These are phyloP conservation scores for Rosellinia necatrix DNA, from an alignment of 2,329 filamentous ascomycete species.

Conservation along the genomic window DNA sequence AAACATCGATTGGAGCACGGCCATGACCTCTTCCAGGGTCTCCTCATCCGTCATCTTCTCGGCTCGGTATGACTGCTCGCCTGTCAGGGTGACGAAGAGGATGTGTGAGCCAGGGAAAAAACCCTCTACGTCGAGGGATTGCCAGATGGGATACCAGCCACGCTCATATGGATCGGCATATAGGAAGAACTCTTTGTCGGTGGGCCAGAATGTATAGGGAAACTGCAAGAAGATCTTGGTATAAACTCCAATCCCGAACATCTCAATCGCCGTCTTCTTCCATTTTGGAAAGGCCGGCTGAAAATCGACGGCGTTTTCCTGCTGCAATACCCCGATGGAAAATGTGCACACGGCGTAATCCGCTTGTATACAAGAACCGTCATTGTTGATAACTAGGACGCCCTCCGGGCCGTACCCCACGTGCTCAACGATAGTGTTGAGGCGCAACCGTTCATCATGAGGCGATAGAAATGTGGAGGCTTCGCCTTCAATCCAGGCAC, in stretches of 20 bases:
- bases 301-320: not conserved
- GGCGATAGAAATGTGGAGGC: not conserved
- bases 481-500: conserved; percentile 2
- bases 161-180: conserved; percentile 1
- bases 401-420: not conserved
- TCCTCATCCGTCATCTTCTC: conserved; percentile 1
- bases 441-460: not conserved
- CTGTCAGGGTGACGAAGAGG: not conserved
- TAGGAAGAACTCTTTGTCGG: not conserved
- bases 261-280: conserved; percentile 5
- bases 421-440: not conserved
- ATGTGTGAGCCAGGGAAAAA: conserved; percentile 5
- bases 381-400: not conserved
- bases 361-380: not conserved
- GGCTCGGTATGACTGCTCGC: not conserved
- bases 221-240: conserved; percentile 6
- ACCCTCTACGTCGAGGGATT: not conserved
- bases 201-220: not conserved
- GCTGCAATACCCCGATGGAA: conserved; percentile 1
- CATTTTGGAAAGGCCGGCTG: not conserved
- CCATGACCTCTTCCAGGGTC: not conserved
- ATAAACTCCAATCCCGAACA: conserved; percentile 4
- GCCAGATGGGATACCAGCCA: conserved; percentile 7
- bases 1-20: not conserved
- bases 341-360: conserved; percentile 1